Conservation (phyloP, 2,329 filamentous ascomycete genomes). For the Cladosporium sp. region DNA sequence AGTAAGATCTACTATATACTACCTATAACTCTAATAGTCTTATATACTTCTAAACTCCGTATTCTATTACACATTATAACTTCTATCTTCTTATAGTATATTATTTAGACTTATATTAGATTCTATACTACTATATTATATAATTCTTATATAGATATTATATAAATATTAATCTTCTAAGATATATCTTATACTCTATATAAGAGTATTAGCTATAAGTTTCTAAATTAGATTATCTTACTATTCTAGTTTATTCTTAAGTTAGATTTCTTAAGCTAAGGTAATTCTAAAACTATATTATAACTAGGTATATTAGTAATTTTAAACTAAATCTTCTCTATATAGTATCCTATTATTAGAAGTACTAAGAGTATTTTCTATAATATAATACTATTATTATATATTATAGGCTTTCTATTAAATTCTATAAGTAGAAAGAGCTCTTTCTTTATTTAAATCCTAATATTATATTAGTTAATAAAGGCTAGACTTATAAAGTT, state of each 20-base stretch:
- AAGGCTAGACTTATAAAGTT: not conserved
- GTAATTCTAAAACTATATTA: not conserved
- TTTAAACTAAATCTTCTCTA: constrained; percentile 1
- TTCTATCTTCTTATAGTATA: not conserved
- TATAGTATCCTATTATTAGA: not conserved
- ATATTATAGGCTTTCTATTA: not conserved
- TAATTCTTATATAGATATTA: not conserved
- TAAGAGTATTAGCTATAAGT: not conserved
- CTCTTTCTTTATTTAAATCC: not conserved
- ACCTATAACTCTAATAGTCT: too few species aligned
- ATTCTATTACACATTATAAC: too few species aligned
- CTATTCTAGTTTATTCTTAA: not conserved
- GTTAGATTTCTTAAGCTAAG: not conserved
- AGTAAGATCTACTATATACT: too few species aligned
- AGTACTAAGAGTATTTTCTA: not conserved
- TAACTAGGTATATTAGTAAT: not conserved
- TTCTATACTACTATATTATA: not conserved
- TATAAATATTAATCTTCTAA: not conserved
- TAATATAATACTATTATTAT: not conserved
- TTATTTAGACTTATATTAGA: not conserved
- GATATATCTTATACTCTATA: not conserved
- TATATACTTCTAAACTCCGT: too few species aligned
- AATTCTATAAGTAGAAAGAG: not conserved
- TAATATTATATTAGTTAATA: not conserved
- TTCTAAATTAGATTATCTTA: not conserved